phyloP scores from a whole-genome alignment of 805 yeast genomes.

The Lipomyces spencermartinsiae region DNA sequence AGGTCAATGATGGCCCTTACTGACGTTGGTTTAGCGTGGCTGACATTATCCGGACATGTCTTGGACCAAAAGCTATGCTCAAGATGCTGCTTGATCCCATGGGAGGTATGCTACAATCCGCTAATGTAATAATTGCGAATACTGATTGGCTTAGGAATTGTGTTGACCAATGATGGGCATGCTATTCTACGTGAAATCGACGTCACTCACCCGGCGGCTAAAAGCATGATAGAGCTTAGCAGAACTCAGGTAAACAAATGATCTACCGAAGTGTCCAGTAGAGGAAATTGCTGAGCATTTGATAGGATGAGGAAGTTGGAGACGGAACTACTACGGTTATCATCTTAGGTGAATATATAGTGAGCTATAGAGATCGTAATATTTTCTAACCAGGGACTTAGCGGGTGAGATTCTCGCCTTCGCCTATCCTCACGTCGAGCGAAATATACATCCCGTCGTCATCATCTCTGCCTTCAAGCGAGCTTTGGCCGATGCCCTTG shows the following conservation, averaged over 20 bases:
- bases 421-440: constrained; percentile 88
- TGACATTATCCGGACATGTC: constrained; percentile 95
- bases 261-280: not conserved
- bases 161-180: constrained; percentile 97
- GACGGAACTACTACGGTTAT: constrained; percentile 98
- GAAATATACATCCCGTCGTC: constrained; percentile 95
- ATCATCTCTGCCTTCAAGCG: constrained; percentile 92
- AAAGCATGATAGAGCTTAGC: constrained; percentile 94
- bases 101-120: constrained; percentile 46
- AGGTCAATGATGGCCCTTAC: not conserved
- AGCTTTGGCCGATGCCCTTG: constrained; percentile 89
- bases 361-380: not conserved
- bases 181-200: constrained; percentile 97
- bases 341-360: constrained; percentile 56
- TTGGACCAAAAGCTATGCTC: constrained; percentile 99
- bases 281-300: not conserved
- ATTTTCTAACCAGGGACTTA: constrained; percentile 2
- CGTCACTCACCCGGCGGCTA: constrained; percentile 96
- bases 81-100: constrained; percentile 97
- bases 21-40: constrained; percentile 59
- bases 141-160: constrained; percentile 65
- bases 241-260: constrained; percentile 59
- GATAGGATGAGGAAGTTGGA: constrained; percentile 96
- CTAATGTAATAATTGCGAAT: constrained; percentile 52
- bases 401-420: constrained; percentile 98